Percentiles rank a stretch among this genome's conserved stretches.
phyloP scores from a whole-genome alignment of 2,329 filamentous ascomycete genomes.

The Raffaelea albimanens region DNA sequence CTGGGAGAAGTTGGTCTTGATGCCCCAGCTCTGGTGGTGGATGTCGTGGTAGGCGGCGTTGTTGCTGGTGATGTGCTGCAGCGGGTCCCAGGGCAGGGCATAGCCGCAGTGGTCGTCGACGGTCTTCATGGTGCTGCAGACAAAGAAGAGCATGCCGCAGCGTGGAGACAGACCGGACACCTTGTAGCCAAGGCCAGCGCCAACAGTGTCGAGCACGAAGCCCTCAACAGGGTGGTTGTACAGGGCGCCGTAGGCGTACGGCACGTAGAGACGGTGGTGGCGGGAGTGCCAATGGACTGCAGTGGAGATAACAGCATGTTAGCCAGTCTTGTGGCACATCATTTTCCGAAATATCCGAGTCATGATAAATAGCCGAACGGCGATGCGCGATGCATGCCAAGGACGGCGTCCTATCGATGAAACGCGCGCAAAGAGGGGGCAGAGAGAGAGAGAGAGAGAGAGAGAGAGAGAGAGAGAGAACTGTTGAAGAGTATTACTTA shows the following conservation, averaged over 20 bases:
- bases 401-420: too few species aligned
- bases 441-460: background rate
- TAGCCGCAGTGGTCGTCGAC: conserved; percentile 98
- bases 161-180: conserved; percentile 72
- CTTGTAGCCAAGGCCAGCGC: conserved; percentile 77
- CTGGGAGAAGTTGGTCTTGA: conserved; percentile 90
- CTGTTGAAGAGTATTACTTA: conserved; percentile 36
- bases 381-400: background rate
- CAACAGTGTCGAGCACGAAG: conserved; percentile 84
- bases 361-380: conserved; percentile 34
- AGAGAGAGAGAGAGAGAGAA: background rate
- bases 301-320: background rate
- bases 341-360: background rate
- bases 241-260: conserved; percentile 91
- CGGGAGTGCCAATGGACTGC: conserved; percentile 82
- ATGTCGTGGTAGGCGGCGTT: conserved; percentile 97
- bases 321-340: conserved; percentile 15
- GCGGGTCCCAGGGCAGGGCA: conserved; percentile 85
- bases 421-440: background rate
- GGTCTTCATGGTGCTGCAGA: conserved; percentile 84
- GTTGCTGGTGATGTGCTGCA: conserved; percentile 87
- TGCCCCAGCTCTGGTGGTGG: conserved; percentile 97
- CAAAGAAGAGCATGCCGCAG: conserved; percentile 85
- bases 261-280: conserved; percentile 94
- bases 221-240: conserved; percentile 97